phyloP scores from a whole-genome alignment of 192 early-diverging fungal genomes.

The Mortierella hygrophila region DNA sequence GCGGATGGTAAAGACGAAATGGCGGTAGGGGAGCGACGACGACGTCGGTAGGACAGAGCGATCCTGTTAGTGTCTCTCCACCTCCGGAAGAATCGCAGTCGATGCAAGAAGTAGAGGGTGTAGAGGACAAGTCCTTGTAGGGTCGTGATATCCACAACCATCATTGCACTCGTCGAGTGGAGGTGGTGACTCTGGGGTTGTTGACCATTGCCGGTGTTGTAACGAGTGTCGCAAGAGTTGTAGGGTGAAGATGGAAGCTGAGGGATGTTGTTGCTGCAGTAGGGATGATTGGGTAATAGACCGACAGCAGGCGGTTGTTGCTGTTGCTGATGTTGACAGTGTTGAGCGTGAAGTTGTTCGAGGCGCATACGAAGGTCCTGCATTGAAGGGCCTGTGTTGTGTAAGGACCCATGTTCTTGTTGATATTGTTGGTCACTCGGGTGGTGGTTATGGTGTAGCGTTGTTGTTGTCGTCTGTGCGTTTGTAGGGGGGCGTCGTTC shows the following conservation, averaged over 20 bases:
- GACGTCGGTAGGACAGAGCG: not conserved
- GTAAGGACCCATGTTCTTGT: not conserved
- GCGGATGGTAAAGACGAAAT: not conserved
- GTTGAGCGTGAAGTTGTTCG: not conserved
- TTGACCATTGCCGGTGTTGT: not conserved
- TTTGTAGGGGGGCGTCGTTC: not conserved
- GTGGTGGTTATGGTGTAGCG: not conserved
- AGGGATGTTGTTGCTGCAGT: not conserved
- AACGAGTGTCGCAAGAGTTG: not conserved
- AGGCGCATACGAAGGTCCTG: not conserved
- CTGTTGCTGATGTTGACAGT: not conserved
- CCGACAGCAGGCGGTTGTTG: not conserved
- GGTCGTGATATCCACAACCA: slow-evolving; percentile 34
- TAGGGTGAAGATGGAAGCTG: not conserved
- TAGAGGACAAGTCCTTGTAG: slow-evolving; percentile 44
- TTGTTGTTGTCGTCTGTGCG: not conserved
- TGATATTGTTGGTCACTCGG: not conserved
- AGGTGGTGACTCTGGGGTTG: not conserved
- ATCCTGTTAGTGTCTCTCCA: slow-evolving; percentile 13
- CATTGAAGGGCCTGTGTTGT: not conserved
- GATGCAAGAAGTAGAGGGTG: slow-evolving; percentile 38
- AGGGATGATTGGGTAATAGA: not conserved
- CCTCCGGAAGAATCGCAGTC: slow-evolving; percentile 28
- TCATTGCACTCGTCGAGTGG: not conserved
- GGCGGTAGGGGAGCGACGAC: not conserved